Evolutionary conservation across 176 grass and related monocot genomes (phyloP).

Genomic region (Stipa capillata): DNA sequence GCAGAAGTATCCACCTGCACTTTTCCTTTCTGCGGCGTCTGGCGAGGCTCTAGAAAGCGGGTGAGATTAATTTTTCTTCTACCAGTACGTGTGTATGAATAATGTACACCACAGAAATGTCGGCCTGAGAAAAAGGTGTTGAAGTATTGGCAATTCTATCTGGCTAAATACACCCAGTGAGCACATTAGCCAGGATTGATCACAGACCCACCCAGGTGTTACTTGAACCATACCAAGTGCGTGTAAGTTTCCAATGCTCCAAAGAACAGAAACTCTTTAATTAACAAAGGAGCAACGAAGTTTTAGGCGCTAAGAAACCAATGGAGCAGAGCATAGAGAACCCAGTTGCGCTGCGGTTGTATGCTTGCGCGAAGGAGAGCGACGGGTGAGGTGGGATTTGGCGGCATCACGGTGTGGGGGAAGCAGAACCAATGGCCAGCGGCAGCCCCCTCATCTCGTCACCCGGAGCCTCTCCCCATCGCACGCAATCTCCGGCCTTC

Average conservation of each 20-base stretch:
- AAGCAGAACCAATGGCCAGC: constrained; percentile 30
- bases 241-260: no score
- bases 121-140: not conserved
- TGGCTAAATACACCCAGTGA: not conserved
- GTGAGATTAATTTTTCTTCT: not conserved
- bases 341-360: not conserved
- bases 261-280: no score
- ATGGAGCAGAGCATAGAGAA: not conserved
- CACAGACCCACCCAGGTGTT: not conserved
- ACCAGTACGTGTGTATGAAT: not conserved
- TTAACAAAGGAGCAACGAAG: no score
- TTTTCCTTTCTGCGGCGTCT: not conserved
- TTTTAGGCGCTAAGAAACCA: no score
- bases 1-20: constrained; percentile 1
- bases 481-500: no score
- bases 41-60: not conserved
- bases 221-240: not conserved
- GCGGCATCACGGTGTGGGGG: not conserved
- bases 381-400: not conserved
- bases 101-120: constrained; percentile 7
- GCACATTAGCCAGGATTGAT: not conserved
- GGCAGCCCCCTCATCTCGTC: constrained; percentile 17
- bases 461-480: constrained; percentile 27
- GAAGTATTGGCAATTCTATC: no score
- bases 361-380: not conserved